Evolutionary conservation across 225 moss, liverwort and hornwort genomes (phyloP), one percentile per base, ranked within the genome.

Genomic region (Physcomitrellopsis africana): DNA sequence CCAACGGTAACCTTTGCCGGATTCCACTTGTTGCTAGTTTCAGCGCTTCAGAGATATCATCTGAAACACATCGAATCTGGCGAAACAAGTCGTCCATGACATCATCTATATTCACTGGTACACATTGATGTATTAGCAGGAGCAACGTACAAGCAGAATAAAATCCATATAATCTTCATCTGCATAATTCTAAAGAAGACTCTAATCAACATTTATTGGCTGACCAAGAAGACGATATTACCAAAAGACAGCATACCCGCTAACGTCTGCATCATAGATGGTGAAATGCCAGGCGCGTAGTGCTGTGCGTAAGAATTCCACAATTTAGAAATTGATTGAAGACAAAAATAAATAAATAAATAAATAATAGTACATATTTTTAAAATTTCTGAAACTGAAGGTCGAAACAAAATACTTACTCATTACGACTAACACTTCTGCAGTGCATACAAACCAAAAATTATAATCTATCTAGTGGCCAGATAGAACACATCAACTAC

Each of bases 21-120:
- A 80, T 80, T 44, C 94, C 94, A 54, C 79, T 81, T 27, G 85
- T 76, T 51, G 92, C 79, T 65, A 78, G 65, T 60, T 80, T 89
- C 78, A 91, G 62, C 7, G 79, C 83, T 48, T 81, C 91, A 55
- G 89, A 86, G 51, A 93, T 90, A 60, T 75, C 84, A 55, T 90
- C 93, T 23, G 93, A 82, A 51, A 90, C 80, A 56, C 82, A 84
- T 68, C 97, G 94, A 73, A 97, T 86, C 72, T 97, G 94, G 63
- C 97, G 94, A 74, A 97, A 89, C 87, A 97, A 91, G 63, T 97
- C 97, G 83, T 97, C 97, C 58, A 94, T 60, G n/a, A 94, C 97
- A 87, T 94, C 94, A 76, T 97, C 97, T 76, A 97, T 86, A 87
- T 94, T 97, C 73, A 92, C 87, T 88, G 87, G 64, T 43, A 72